A percentile compares a stretch with the other conserved stretches of the same genome.
Conservation (phyloP, 345 rosid genomes). For the Cardamine chenopodiifolia region DNA sequence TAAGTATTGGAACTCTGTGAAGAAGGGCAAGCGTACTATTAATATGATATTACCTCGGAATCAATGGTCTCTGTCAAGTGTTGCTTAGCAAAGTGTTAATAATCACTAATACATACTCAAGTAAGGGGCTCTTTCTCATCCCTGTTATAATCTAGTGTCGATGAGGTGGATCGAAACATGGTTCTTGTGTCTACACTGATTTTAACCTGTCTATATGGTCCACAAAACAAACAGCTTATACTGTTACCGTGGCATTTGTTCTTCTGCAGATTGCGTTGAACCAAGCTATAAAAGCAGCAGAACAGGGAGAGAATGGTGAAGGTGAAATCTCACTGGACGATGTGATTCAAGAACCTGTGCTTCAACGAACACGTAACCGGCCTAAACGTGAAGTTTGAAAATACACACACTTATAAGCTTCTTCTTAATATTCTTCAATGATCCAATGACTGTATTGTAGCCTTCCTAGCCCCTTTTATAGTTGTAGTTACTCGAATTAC, state of each 20-base stretch:
- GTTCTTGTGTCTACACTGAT: background rate
- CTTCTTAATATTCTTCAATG: constrained; percentile 1
- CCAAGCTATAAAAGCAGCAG: constrained; percentile 62
- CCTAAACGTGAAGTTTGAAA: constrained; percentile 68
- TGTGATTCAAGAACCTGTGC: constrained; percentile 52
- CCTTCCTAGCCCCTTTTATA: constrained; percentile 5
- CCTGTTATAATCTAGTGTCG: background rate
- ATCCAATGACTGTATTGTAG: constrained; percentile 9
- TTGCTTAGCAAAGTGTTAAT: background rate
- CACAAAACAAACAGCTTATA: background rate
- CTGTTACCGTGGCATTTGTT: no score
- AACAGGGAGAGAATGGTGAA: constrained; percentile 47
- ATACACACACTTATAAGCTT: background rate
- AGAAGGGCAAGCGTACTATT: no score
- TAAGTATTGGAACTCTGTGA: background rate
- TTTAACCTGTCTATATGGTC: background rate
- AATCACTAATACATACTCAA: background rate
- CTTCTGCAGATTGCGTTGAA: constrained; percentile 59
- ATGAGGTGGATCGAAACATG: background rate
- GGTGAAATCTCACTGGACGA: constrained; percentile 47
- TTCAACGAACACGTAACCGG: constrained; percentile 62
- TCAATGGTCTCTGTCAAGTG: no score
- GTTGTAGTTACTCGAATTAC: constrained; percentile 14
- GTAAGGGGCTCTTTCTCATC: background rate
- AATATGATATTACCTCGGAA: no score